Evolutionary conservation across 1,284 basidiomycete genomes (phyloP).

Genomic region (Irpex sp.): DNA sequence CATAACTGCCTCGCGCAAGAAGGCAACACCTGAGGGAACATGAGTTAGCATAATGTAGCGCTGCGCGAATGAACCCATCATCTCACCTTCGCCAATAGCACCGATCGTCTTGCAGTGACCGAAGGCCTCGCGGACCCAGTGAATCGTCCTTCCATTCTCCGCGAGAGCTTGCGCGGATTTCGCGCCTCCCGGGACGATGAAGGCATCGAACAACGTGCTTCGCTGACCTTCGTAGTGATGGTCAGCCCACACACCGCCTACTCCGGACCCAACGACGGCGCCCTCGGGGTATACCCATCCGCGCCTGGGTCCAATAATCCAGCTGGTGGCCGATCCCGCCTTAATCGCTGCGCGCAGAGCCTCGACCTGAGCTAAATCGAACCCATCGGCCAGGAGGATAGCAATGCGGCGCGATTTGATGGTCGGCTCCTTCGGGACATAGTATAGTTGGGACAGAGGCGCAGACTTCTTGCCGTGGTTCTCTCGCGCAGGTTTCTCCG

Average conservation of each 20-base stretch:
- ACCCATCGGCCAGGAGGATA: slow-evolving; percentile 73
- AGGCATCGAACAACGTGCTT: slow-evolving; percentile 77
- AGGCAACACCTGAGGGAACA: slow-evolving; percentile 37
- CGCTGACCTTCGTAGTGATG: slow-evolving; percentile 76
- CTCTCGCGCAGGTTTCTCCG: slow-evolving; percentile 39
- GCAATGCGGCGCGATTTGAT: slow-evolving; percentile 69
- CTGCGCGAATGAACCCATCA: neutral
- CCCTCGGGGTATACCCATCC: slow-evolving; percentile 50
- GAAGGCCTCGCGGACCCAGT: slow-evolving; percentile 77
- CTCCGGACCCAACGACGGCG: slow-evolving; percentile 28
- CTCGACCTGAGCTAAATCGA: slow-evolving; percentile 55
- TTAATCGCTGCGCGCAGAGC: slow-evolving; percentile 53
- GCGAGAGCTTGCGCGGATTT: slow-evolving; percentile 50
- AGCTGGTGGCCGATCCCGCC: slow-evolving; percentile 52
- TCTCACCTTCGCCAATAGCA: slow-evolving; percentile 64
- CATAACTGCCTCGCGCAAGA: slow-evolving; percentile 44
- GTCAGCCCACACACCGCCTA: slow-evolving; percentile 45
- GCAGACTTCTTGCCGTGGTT: slow-evolving; percentile 57
- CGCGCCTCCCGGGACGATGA: slow-evolving; percentile 68
- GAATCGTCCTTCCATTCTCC: slow-evolving; percentile 54
- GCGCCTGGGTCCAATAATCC: slow-evolving; percentile 67
- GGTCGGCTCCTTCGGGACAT: slow-evolving; percentile 58
- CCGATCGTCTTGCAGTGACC: slow-evolving; percentile 77
- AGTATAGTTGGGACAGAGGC: slow-evolving; percentile 60
- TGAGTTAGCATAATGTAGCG: neutral